A percentile compares a stretch with the other conserved stretches of the same genome.
Conservation (phyloP, 805 yeast genomes). For the Candida lessepsii region DNA sequence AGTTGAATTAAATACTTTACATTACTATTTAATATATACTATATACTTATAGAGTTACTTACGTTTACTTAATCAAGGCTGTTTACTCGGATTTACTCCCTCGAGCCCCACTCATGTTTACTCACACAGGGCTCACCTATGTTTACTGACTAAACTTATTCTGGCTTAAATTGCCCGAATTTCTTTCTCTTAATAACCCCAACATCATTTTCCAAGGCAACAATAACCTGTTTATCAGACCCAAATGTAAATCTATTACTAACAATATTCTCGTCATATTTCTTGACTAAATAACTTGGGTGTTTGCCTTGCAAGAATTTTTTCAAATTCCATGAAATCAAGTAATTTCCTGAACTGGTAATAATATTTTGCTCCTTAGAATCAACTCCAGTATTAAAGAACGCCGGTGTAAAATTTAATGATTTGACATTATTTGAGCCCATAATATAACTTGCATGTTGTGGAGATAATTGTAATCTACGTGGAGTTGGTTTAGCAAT, state of each 20-base stretch:
- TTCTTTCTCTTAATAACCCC: constrained; percentile 62
- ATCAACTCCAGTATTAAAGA: constrained; percentile 70
- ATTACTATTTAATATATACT: too few species aligned
- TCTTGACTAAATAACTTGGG: constrained; percentile 54
- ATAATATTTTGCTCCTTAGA: constrained; percentile 69
- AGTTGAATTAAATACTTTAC: too few species aligned
- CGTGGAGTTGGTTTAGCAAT: constrained; percentile 63
- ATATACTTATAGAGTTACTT: too few species aligned
- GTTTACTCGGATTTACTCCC: too few species aligned
- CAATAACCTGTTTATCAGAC: constrained; percentile 64
- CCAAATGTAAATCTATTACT: constrained; percentile 81
- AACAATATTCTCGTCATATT: constrained; percentile 59
- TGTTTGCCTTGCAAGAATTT: constrained; percentile 50
- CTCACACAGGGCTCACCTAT: too few species aligned
- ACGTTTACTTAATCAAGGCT: too few species aligned
- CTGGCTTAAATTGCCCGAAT: constrained; percentile 52
- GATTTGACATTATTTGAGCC: constrained; percentile 46
- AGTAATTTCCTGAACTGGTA: constrained; percentile 78
- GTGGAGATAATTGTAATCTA: constrained; percentile 66
- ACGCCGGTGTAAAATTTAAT: constrained; percentile 66
- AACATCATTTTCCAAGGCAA: constrained; percentile 76
- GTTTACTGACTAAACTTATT: too few species aligned
- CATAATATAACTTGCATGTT: constrained; percentile 64
- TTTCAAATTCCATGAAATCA: constrained; percentile 74
- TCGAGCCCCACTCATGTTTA: too few species aligned